Conservation (phyloP, 1,284 basidiomycete species). For the Tilletia indica region DNA sequence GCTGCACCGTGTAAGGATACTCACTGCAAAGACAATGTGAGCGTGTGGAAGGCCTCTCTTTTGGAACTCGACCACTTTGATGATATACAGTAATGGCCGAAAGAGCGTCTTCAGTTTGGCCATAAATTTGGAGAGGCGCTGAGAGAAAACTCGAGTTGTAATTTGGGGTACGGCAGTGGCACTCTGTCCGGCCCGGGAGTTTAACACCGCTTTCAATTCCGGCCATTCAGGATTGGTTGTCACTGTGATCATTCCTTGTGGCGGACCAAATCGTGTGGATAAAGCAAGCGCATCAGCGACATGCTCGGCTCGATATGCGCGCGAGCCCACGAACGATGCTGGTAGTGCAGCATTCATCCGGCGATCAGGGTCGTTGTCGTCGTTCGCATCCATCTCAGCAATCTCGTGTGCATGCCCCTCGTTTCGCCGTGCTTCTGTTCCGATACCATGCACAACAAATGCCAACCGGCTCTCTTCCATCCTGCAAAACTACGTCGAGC, state of each 20-base stretch:
- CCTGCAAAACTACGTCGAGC: background rate
- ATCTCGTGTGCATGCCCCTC: background rate
- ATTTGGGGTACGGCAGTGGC: background rate
- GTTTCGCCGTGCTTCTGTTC: background rate
- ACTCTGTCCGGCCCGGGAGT: background rate
- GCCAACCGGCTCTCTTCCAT: background rate
- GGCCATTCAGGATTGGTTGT: background rate
- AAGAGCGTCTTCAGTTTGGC: background rate
- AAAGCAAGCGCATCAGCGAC: background rate
- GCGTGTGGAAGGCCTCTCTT: background rate
- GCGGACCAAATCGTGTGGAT: background rate
- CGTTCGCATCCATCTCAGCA: background rate
- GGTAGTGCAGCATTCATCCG: background rate
- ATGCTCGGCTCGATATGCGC: background rate
- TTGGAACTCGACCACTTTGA: slow-evolving; percentile 1
- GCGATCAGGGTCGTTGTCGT: background rate
- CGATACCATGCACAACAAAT: background rate
- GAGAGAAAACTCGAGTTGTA: background rate
- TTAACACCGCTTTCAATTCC: background rate
- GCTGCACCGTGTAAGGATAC: background rate
- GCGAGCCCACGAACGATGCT: background rate
- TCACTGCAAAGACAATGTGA: slow-evolving; percentile 3
- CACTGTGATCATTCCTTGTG: background rate
- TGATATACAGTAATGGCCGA: background rate
- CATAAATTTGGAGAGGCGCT: background rate